A percentile compares a stretch with the other conserved stretches of the same genome.
Conservation (phyloP, 169 alveolate species). For the Plasmodium vivax region DNA sequence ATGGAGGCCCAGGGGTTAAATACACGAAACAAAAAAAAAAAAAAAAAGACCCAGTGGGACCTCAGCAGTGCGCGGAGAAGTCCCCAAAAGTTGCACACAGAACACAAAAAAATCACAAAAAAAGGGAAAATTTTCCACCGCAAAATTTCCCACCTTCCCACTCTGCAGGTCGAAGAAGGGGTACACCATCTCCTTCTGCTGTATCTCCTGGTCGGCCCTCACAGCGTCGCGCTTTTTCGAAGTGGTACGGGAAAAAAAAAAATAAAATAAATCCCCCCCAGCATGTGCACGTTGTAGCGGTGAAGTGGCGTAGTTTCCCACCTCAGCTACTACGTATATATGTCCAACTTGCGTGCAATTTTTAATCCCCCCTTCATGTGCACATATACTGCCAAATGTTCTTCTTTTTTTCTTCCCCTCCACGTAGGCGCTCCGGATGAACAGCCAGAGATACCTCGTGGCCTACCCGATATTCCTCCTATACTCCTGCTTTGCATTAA, state of each 20-base stretch:
- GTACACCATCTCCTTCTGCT: conserved; percentile 75
- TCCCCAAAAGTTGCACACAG: background rate
- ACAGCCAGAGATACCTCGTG: conserved; percentile 84
- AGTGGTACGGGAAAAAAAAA: conserved; percentile 40
- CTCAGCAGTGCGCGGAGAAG: background rate
- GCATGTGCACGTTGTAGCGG: background rate
- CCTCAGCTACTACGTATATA: background rate
- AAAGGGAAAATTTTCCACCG: background rate
- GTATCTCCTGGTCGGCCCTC: conserved; percentile 84
- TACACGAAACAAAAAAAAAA: background rate
- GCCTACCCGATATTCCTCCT: conserved; percentile 87
- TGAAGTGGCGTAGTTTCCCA: background rate
- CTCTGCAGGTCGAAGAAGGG: conserved; percentile 72
- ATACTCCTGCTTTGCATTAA: conserved; percentile 85
- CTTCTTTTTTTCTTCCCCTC: conserved; percentile 10
- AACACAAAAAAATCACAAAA: background rate
- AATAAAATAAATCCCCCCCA: too few relatives aligned
- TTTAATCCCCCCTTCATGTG: background rate
- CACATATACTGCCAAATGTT: background rate
- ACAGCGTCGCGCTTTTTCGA: conserved; percentile 91
- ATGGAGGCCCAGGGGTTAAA: background rate
- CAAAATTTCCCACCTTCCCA: background rate
- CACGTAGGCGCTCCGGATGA: conserved; percentile 79
- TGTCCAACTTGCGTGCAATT: background rate
- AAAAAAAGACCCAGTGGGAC: background rate